A percentile compares a stretch with the other conserved stretches of the same genome.
phyloP scores from a whole-genome alignment of 2,329 filamentous ascomycete genomes.

The Arthrobotrys sphaeroides region DNA sequence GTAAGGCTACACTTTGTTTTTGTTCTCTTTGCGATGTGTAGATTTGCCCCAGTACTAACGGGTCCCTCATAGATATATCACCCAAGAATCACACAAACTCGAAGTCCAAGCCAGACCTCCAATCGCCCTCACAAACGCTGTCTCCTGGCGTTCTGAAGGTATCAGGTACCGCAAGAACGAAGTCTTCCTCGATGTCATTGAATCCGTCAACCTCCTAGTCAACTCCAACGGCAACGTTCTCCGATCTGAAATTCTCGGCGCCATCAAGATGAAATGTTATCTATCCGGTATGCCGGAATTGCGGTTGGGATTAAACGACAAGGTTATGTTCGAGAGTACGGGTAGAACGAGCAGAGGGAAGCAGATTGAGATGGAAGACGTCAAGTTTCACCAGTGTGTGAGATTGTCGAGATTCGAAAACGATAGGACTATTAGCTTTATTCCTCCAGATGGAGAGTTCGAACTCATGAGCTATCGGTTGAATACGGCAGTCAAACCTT shows the following conservation, averaged over 20 bases:
- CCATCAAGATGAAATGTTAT: constrained; percentile 99
- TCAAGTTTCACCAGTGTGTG: constrained; percentile 99
- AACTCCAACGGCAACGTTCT: constrained; percentile 94
- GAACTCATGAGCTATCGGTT: constrained; percentile 99
- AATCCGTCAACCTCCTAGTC: constrained; percentile 94
- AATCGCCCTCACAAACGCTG: constrained; percentile 97
- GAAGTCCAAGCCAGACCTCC: constrained; percentile 95
- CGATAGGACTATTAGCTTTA: constrained; percentile 97
- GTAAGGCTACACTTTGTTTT: constrained; percentile 54
- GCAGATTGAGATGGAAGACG: constrained; percentile 99
- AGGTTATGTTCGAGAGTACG: constrained; percentile 99
- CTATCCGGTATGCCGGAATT: constrained; percentile 97
- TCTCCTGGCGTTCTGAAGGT: constrained; percentile 96
- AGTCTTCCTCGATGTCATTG: constrained; percentile 96
- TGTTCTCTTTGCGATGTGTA: constrained; percentile 11
- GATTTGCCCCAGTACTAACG: too few relatives aligned
- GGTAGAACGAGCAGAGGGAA: constrained; percentile 93
- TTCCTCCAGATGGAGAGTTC: constrained; percentile 97
- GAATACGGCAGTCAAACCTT: constrained; percentile 90
- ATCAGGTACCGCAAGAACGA: constrained; percentile 99
- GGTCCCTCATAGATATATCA: constrained; percentile 75
- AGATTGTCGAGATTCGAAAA: constrained; percentile 96
- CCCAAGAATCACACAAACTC: constrained; percentile 97
- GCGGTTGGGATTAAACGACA: constrained; percentile 93
- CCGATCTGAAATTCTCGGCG: constrained; percentile 93